These are phyloP conservation scores for Stevia rebaudiana DNA, from an alignment of 140 eudicot genomes.

Conservation along the genomic window DNA sequence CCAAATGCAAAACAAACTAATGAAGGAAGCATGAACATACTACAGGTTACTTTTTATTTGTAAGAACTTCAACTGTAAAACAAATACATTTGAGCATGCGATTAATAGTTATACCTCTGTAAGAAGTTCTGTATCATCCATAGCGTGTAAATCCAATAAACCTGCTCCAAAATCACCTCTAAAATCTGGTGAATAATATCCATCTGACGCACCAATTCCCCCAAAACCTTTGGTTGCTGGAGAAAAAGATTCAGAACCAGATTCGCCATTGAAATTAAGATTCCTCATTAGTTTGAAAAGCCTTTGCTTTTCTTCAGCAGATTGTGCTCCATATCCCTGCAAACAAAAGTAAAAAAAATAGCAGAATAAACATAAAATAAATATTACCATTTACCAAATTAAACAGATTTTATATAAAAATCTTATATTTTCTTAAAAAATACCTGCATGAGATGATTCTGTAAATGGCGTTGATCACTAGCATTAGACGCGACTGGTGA, in stretches of 20 bases:
- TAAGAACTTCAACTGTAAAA: not conserved
- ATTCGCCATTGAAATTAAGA: constrained; percentile 81
- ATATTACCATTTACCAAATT: too few relatives aligned
- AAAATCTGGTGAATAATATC: constrained; percentile 69
- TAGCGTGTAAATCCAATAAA: constrained; percentile 89
- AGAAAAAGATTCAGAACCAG: constrained; percentile 82
- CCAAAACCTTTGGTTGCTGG: constrained; percentile 63
- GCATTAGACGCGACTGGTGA: constrained; percentile 86
- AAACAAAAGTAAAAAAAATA: constrained; percentile 16
- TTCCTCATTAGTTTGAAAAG: constrained; percentile 92
- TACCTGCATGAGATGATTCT: constrained; percentile 97
- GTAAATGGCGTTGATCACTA: constrained; percentile 58
- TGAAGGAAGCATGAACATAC: not conserved
- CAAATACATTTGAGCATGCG: too few relatives aligned
- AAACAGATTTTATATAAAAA: not conserved
- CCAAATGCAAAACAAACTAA: constrained; percentile 3
- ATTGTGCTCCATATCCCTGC: constrained; percentile 98
- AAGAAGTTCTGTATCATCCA: constrained; percentile 98
- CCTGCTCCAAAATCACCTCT: constrained; percentile 99
- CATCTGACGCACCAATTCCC: constrained; percentile 61
- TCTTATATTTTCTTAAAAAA: not conserved
- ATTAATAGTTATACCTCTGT: constrained; percentile 56
- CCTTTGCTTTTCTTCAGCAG: constrained; percentile 98
- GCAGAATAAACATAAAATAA: constrained; percentile 17
- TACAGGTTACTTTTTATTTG: not conserved